phyloP scores from a whole-genome alignment of 805 yeast species.

The Metahyphopichia silvanorum region DNA sequence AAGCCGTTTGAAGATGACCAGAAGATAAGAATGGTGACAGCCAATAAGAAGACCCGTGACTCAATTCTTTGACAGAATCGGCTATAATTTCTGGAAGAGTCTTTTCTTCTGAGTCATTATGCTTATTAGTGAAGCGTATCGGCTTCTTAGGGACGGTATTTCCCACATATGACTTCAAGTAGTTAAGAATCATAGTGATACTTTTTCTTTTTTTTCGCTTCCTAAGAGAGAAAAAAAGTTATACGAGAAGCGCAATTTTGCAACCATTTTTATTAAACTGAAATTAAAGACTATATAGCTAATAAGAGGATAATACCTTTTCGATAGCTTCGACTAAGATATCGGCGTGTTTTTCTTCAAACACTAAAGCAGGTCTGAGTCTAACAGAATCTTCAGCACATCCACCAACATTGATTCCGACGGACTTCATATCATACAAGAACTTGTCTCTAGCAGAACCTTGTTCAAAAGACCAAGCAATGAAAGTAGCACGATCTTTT shows the following conservation, averaged over 20 bases:
- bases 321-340: constrained; percentile 47
- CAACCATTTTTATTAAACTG: no score
- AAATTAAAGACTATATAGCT: constrained; percentile 4
- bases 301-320: constrained; percentile 34
- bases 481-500: constrained; percentile 69
- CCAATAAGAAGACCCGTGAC: constrained; percentile 32
- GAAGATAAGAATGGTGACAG: constrained; percentile 46
- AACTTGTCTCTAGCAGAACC: constrained; percentile 59
- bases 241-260: no score
- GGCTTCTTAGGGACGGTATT: constrained; percentile 1
- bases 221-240: no score
- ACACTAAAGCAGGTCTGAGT: constrained; percentile 75
- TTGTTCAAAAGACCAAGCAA: constrained; percentile 71
- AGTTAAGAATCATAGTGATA: constrained; percentile 4
- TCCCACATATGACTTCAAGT: constrained; percentile 1
- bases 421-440: constrained; percentile 53
- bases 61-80: constrained; percentile 38
- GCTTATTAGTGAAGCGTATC: background rate
- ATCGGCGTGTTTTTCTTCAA: constrained; percentile 79
- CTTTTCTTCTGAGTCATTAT: background rate
- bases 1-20: constrained; percentile 51
- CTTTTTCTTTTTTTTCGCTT: no score
- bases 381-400: constrained; percentile 79
- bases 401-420: constrained; percentile 80
- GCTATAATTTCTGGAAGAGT: constrained; percentile 32